phyloP scores from a whole-genome alignment of 805 yeast species.

The Candida tallmaniae region DNA sequence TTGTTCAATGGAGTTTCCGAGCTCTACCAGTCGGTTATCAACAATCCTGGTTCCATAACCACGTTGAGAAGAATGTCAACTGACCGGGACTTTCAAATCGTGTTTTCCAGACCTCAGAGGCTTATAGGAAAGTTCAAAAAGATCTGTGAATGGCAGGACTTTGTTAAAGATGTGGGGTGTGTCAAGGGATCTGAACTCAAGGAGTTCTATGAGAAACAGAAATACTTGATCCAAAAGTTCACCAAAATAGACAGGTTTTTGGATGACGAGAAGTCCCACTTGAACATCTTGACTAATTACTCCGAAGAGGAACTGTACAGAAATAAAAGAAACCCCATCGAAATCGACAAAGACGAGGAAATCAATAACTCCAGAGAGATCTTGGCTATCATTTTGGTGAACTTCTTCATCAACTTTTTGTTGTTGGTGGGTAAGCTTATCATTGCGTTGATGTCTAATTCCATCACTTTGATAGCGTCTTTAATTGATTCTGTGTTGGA shows the following conservation, averaged over 20 bases:
- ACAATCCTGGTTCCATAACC: conserved; percentile 6
- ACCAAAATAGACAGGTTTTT: conserved; percentile 58
- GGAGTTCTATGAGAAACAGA: conserved; percentile 53
- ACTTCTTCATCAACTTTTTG: conserved; percentile 55
- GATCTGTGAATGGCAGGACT: conserved; percentile 29
- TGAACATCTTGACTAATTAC: conserved; percentile 59
- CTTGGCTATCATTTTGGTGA: conserved; percentile 57
- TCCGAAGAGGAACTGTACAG: conserved; percentile 13
- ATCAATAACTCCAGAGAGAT: conserved; percentile 44
- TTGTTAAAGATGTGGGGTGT: conserved; percentile 7
- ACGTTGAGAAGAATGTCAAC: conserved; percentile 5
- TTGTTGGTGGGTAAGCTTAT: conserved; percentile 56
- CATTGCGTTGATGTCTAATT: conserved; percentile 60
- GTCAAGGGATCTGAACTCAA: conserved; percentile 25
- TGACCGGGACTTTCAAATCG: conserved; percentile 2
- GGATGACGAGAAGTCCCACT: conserved; percentile 63
- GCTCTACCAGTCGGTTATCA: conserved; percentile 3
- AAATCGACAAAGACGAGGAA: conserved; percentile 18
- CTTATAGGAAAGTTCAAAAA: conserved; percentile 29
- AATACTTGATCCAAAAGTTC: conserved; percentile 53
- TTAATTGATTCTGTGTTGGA: conserved; percentile 73
- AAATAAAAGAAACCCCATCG: conserved; percentile 3
- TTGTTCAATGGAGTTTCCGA: too few species aligned
- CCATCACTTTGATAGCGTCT: conserved; percentile 75
- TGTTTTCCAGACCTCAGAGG: conserved; percentile 23